These are phyloP conservation scores for Podaxis sp. DNA, from an alignment of 768 basidiomycete species.

Conservation along the genomic window DNA sequence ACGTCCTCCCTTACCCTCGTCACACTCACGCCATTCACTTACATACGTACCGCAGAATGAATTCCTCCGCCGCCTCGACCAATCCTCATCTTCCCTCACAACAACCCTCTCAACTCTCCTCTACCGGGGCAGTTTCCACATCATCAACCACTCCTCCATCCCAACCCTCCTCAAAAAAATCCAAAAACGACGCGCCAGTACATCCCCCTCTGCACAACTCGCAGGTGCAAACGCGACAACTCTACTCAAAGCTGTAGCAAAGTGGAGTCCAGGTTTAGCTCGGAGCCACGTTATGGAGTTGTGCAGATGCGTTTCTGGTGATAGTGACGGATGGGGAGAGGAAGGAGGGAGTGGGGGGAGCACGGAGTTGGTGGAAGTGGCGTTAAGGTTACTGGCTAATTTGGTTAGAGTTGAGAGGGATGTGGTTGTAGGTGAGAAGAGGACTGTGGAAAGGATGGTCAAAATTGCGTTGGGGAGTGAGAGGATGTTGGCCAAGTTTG, in stretches of 20 bases:
- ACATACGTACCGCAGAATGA: constrained; percentile 54
- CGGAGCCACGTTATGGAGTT: constrained; percentile 59
- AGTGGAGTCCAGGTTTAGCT: constrained; percentile 72
- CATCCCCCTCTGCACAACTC: constrained; percentile 37
- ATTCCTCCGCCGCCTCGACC: constrained; percentile 74
- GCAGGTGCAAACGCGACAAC: constrained; percentile 50
- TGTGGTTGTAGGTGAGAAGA: constrained; percentile 67
- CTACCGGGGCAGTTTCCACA: constrained; percentile 65
- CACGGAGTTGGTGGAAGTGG: constrained; percentile 54
- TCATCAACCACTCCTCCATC: constrained; percentile 85
- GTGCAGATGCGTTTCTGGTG: constrained; percentile 60
- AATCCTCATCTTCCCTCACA: constrained; percentile 56
- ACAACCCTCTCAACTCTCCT: constrained; percentile 72
- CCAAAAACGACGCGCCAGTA: constrained; percentile 43
- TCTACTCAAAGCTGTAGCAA: constrained; percentile 53
- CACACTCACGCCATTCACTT: background rate
- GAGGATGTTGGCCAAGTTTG: constrained; percentile 78
- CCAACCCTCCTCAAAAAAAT: constrained; percentile 77
- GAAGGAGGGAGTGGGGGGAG: constrained; percentile 26
- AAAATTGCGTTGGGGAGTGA: constrained; percentile 61
- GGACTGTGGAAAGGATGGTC: constrained; percentile 58
- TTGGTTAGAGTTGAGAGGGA: constrained; percentile 59
- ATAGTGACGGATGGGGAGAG: constrained; percentile 28
- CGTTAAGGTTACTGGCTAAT: constrained; percentile 76
- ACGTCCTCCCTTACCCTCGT: constrained; percentile 20